Conservation (phyloP, 345 rosid genomes). For the Pugionium cornutum region DNA sequence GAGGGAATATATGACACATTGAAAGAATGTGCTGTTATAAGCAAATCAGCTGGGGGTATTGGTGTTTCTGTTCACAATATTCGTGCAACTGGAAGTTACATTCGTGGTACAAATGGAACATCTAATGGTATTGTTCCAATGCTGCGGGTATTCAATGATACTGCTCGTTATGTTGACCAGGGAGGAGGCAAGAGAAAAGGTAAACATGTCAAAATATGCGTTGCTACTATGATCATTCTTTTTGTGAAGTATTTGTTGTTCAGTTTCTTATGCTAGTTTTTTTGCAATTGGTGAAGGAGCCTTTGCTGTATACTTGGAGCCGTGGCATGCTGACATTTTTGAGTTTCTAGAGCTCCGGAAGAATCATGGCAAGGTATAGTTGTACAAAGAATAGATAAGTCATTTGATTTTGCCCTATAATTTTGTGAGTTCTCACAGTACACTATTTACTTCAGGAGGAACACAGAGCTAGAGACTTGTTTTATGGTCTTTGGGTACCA, state of each 20-base stretch:
- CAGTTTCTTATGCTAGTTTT: background rate
- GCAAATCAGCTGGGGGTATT: conserved; percentile 95
- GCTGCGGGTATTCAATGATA: conserved; percentile 38
- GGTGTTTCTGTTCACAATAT: conserved; percentile 78
- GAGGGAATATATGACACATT: conserved; percentile 92
- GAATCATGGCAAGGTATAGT: conserved; percentile 76
- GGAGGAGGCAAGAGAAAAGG: conserved; percentile 42
- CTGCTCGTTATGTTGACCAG: conserved; percentile 41
- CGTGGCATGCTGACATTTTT: conserved; percentile 83
- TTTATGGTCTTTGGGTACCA: conserved; percentile 93
- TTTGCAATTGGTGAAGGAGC: conserved; percentile 55
- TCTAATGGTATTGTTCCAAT: conserved; percentile 89
- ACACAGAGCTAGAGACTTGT: conserved; percentile 85
- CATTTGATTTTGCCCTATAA: background rate
- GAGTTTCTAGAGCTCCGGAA: conserved; percentile 75
- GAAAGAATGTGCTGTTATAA: conserved; percentile 93
- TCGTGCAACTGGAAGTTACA: conserved; percentile 31
- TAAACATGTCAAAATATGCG: background rate
- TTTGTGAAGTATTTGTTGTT: background rate
- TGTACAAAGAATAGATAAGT: background rate
- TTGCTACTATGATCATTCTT: background rate
- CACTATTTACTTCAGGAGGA: conserved; percentile 55
- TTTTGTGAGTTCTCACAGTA: background rate
- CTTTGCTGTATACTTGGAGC: conserved; percentile 83
- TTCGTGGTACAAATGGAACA: conserved; percentile 73